These are phyloP conservation scores for Ascosphaera apis DNA, from an alignment of 2,329 filamentous ascomycete species.

Conservation along the genomic window DNA sequence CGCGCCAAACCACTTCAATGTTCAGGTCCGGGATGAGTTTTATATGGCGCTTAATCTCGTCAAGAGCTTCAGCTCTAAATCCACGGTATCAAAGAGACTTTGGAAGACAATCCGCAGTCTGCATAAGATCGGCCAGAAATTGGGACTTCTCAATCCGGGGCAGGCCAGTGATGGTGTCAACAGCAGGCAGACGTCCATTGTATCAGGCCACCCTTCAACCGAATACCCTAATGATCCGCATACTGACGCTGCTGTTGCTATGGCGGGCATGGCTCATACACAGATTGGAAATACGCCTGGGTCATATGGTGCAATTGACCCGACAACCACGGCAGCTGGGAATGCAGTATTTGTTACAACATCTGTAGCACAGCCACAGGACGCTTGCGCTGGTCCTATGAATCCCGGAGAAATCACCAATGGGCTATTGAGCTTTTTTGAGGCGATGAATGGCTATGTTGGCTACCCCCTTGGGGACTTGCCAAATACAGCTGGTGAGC, in stretches of 20 bases:
- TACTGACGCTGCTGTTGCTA: conserved; percentile 38
- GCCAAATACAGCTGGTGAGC: background rate
- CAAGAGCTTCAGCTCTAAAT: conserved; percentile 36
- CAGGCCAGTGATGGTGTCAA: background rate
- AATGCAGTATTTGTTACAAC: conserved; percentile 25
- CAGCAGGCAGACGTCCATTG: conserved; percentile 1
- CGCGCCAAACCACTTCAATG: conserved; percentile 36
- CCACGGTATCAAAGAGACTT: conserved; percentile 35
- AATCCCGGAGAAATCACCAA: conserved; percentile 37
- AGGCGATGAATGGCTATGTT: conserved; percentile 33
- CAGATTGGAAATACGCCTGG: background rate
- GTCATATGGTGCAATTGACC: conserved; percentile 16
- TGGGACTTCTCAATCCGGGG: conserved; percentile 25
- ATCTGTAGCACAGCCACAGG: conserved; percentile 13
- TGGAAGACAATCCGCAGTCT: conserved; percentile 42
- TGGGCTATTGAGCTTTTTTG: conserved; percentile 39
- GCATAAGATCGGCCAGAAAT: conserved; percentile 38
- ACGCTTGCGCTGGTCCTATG: conserved; percentile 27
- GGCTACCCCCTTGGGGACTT: conserved; percentile 13
- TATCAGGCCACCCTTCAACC: background rate
- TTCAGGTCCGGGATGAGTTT: conserved; percentile 40
- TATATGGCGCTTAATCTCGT: conserved; percentile 43
- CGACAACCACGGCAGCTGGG: conserved; percentile 20
- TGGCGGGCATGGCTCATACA: conserved; percentile 39
- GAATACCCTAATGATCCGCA: conserved; percentile 27